Base-by-base conservation (phyloP, 2,329 filamentous ascomycete species). In the Pseudopyrenochaeta lycopersici region DNA sequence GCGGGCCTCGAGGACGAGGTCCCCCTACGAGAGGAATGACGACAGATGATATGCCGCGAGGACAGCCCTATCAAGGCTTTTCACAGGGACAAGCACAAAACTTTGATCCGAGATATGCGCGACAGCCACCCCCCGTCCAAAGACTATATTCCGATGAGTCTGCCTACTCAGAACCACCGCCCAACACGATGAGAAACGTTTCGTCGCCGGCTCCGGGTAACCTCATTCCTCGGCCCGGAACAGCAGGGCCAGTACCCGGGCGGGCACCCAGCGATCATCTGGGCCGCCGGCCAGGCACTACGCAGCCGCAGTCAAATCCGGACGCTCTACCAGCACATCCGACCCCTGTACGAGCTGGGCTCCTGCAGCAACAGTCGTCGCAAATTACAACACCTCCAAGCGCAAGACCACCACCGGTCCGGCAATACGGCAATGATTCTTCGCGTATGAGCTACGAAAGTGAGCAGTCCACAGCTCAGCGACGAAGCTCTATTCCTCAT, bases 271-370 rank as follows among this genome's bases (percentile, higher is more conserved):
- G 56, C 36, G 71, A 73, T 52, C 66, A 68, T 14, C 40, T 74
- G 10, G 65, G 61, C 17, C 70, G 68, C 32, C 62, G 70, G 48
- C 65, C 71, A 79, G 33, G 74, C 81, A 71, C 81, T 77, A 40
- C 67, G 29, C 72, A 72, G 46, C 62, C 70, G n/a, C 58, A 50
- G 21, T 75, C 71, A 49, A 83, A 84, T 42, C 82, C 84, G 2
- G 84, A 86, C 70, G 76, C 82, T 7, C 76, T 86, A 12, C 83
- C 84, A 27, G 75, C 81, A 40, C 84, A 86, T 60, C 85, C 84
- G 21, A 74, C 71, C 10, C 84, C 85, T 7, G 80, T 85, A 39
- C 78, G 85, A 21, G 77, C 81, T 6, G 84, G 84, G 1, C 75
- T 83, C 11, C 78, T 76, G 61, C 70, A 77, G 35, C 70, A 75